Conservation (phyloP, 331 rosid genomes). For the Acacia concinna region DNA sequence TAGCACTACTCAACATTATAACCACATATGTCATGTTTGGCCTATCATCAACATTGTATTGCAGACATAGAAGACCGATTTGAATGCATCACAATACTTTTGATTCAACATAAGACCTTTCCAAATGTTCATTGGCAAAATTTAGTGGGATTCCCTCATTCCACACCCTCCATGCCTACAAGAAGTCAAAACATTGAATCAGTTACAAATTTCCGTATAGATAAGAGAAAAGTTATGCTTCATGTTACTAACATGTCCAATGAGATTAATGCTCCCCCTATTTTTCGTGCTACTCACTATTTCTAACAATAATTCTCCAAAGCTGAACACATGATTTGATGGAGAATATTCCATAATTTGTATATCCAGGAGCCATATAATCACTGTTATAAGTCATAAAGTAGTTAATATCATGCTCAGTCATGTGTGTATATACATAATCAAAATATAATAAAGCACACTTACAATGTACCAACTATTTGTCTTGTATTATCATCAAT, state of each 20-base stretch:
- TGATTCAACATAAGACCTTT: no score
- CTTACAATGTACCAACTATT: conserved; percentile 47
- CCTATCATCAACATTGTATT: no score
- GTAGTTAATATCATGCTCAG: neutral
- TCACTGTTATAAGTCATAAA: neutral
- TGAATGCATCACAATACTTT: no score
- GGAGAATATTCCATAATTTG: conserved; percentile 37
- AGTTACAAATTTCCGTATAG: neutral
- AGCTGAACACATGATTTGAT: conserved; percentile 47
- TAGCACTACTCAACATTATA: no score
- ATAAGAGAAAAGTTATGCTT: neutral
- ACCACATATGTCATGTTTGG: no score
- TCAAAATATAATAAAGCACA: neutral
- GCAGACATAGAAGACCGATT: no score
- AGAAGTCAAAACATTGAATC: neutral
- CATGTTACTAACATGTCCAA: conserved; percentile 39
- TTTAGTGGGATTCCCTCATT: neutral
- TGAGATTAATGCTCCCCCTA: conserved; percentile 27
- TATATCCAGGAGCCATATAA: conserved; percentile 46
- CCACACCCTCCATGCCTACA: neutral
- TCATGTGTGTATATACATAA: neutral
- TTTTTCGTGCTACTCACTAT: conserved; percentile 45
- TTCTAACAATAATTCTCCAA: conserved; percentile 41
- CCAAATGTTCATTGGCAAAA: no score
- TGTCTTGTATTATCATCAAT: conserved; percentile 37